Evolutionary conservation across 2,329 filamentous ascomycete species (phyloP), one percentile per base, ranked within the genome.

Genomic region (Exophiala sp.): DNA sequence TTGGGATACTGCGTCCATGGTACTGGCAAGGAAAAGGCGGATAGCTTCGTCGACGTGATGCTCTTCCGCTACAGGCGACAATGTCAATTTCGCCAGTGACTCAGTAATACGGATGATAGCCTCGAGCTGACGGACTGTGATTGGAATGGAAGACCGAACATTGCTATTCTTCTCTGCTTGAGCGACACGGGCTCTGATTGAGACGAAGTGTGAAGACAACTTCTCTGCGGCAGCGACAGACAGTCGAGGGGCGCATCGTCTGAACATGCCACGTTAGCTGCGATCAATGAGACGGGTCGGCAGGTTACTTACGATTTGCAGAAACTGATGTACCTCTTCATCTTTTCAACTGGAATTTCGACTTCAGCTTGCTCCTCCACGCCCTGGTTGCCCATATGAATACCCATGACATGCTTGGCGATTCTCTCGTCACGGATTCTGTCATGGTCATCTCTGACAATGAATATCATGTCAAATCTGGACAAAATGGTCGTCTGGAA

Each of bases 381-480:
- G 38, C 89, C 88, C 49, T 87, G 84, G 11, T 89, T 88, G 54
- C 91, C 90, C 89, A 96, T 97, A 66, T 97, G 92, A 60, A 99
- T 91, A 42, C 87, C 85, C 85, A 99, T 96, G 67, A 99, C 92
- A 81, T 99, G 94, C 68, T 87, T 92, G 10, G 94, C 94, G 66
- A 99, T 97, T 3, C 81, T 86, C 75, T 96, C 90, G 68, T 99
- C 94, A 66, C 92, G 89, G 53, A 83, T 86, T 41, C 89, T 83
- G 58, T 92, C 89, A 70, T 99, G 94, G 58, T 95, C 91, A 70
- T 99, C 94, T 64, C 89, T 89, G 59, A 99, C 92, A 62, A 99
- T 96, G 77, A 97, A 99, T 62, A 99, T 97, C 89, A 99, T 96
- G 72, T 99, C 94, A 70, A 99, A 99, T 81, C 94, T 89, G 2